Percentiles rank a stretch among this genome's conserved stretches.
Evolutionary conservation across 1,284 basidiomycete species (phyloP).

Genomic region (Tilletia horrida): DNA sequence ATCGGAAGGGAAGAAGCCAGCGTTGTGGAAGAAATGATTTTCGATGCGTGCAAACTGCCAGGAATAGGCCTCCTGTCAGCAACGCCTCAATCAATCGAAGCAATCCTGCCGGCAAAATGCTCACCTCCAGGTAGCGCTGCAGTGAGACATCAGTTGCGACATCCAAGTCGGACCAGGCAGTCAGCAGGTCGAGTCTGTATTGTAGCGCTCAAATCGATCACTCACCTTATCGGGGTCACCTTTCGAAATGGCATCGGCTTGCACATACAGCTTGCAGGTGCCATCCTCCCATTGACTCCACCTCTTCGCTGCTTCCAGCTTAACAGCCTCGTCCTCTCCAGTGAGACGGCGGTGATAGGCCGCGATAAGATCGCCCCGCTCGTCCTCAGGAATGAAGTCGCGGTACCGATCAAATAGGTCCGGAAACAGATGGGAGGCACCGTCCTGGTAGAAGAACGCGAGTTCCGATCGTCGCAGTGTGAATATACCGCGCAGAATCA

Average conservation of each 20-base stretch:
- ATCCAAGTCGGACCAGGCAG: not conserved
- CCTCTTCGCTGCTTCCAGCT: slow-evolving; percentile 72
- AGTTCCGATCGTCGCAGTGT: slow-evolving; percentile 77
- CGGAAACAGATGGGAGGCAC: slow-evolving; percentile 56
- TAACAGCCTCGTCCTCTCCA: slow-evolving; percentile 67
- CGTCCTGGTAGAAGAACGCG: slow-evolving; percentile 86
- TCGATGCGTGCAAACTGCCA: slow-evolving; percentile 75
- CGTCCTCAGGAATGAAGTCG: slow-evolving; percentile 72
- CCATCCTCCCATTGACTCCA: slow-evolving; percentile 61
- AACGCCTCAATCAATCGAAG: not conserved
- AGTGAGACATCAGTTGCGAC: not conserved
- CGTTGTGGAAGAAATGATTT: slow-evolving; percentile 75
- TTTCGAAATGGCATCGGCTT: slow-evolving; percentile 35
- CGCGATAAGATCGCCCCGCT: slow-evolving; percentile 73
- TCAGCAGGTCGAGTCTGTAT: not conserved
- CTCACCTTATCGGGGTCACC: slow-evolving; percentile 23
- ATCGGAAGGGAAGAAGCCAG: slow-evolving; percentile 80
- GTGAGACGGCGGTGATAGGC: slow-evolving; percentile 79
- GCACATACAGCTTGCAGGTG: slow-evolving; percentile 47
- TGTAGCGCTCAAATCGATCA: too few species aligned
- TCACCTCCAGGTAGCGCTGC: slow-evolving; percentile 15
- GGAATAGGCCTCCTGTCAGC: not conserved
- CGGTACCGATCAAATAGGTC: slow-evolving; percentile 62
- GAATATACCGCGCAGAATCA: slow-evolving; percentile 88
- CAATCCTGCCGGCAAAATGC: not conserved